These are phyloP conservation scores for Petunia axillaris DNA, from an alignment of 257 asterid genomes.

Conservation along the genomic window DNA sequence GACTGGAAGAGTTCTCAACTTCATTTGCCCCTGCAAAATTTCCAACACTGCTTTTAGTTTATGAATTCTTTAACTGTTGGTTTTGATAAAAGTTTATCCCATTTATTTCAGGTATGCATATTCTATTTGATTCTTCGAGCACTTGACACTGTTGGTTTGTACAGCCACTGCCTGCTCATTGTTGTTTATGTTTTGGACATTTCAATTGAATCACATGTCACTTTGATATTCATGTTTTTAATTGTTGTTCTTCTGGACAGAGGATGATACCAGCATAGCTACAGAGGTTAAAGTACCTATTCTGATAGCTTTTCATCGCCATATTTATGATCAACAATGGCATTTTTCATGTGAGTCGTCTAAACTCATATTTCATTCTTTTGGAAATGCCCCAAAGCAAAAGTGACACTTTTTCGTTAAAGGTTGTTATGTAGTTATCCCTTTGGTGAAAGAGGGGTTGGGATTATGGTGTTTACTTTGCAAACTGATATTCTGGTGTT, in stretches of 20 bases:
- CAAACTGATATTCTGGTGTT: too few species aligned
- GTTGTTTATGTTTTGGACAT: not conserved
- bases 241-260: constrained; percentile 49
- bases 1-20: too few species aligned
- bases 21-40: too few species aligned
- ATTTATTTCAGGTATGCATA: constrained; percentile 71
- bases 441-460: constrained; percentile 25
- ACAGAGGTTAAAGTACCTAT: constrained; percentile 83
- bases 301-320: constrained; percentile 69
- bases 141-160: constrained; percentile 93
- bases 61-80: too few species aligned
- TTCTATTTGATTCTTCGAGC: constrained; percentile 97
- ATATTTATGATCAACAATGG: constrained; percentile 76
- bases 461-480: constrained; percentile 16
- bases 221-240: not conserved
- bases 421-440: not conserved
- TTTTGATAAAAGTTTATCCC: too few species aligned
- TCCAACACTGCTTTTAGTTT: too few species aligned
- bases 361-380: not conserved
- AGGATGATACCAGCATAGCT: constrained; percentile 91
- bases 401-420: not conserved
- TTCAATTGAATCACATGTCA: not conserved
- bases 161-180: constrained; percentile 10
- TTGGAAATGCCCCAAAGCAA: not conserved
- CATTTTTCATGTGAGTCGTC: constrained; percentile 84